Evolutionary conservation across 208 protist genomes (phyloP), one percentile per base, ranked within the genome.

Genomic region (Endotrypanum monterogeii): DNA sequence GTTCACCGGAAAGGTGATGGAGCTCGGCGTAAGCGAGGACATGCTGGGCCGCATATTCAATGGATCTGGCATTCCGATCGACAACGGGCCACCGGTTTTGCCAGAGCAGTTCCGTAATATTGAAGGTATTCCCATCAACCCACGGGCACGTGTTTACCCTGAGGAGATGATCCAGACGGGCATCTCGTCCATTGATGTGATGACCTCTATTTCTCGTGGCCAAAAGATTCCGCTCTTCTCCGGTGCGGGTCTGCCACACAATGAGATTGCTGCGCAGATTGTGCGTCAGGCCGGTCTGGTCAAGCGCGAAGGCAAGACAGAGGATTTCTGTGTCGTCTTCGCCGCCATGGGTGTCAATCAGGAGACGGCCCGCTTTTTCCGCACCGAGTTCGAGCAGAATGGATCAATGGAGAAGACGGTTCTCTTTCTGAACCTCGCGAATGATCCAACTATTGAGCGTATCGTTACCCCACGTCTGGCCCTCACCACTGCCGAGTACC

Each of bases 171-270:
- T 99, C 79, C 99, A 99, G 92, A 99, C 99, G 12, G 99, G 99
- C 87, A 99, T 99, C 79, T 99, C 98, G 32, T 98, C 99, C 72
- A 99, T 99, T 73, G 99, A 99, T 84, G 94, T 99, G 52, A 99
- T 99, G 99, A 99, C 99, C 75, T 99, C 96, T 55, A 99, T 99
- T 82, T 99, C 99, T 56, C 95, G 99, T 85, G 99, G 99, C 12
- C 99, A 99, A 92, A 99, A 99, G 96, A 99, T 99, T 84, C 99
- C 99, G 44, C 94, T 99, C 73, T 99, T 99, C 96, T 99, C 98
- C 65, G 99, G 98, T 73, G 98, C 99, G 11, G 99, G 99, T 98
- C 94, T 99, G 18, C 99, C 99, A 55, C 99, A 99, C 92, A 99
- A 99, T 85, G 98, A 99, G 79, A 99, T 99, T 86, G 99, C 99